Conservation (phyloP, 2,329 filamentous ascomycete species). For the Alternaria ethzedia region DNA sequence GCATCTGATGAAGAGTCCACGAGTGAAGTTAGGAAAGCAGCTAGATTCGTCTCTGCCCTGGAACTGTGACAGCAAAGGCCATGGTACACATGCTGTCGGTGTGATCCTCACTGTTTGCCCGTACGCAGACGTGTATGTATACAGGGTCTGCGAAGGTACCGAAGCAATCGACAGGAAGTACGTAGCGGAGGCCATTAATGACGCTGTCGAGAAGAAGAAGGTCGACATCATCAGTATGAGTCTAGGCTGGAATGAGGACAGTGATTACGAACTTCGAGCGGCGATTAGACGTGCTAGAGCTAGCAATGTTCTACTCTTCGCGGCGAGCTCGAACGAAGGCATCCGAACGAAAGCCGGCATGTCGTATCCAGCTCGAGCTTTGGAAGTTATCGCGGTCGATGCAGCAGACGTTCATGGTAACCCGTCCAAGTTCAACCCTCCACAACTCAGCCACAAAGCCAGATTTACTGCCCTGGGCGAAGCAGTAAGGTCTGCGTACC, state of each 20-base stretch:
- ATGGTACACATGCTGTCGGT: slow-evolving; percentile 17
- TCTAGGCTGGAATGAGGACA: slow-evolving; percentile 9
- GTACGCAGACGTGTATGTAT: slow-evolving; percentile 16
- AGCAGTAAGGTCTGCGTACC: neutral
- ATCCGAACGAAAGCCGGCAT: neutral
- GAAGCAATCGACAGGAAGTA: neutral
- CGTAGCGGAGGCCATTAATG: slow-evolving; percentile 12
- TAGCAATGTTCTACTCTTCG: slow-evolving; percentile 1
- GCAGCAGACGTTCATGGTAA: slow-evolving; percentile 4
- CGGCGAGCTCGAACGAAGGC: slow-evolving; percentile 15
- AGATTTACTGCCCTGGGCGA: neutral
- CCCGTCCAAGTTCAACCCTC: slow-evolving; percentile 8
- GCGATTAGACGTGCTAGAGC: neutral
- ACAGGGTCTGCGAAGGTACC: slow-evolving; percentile 7
- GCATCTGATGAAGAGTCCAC: neutral
- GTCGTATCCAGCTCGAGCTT: slow-evolving; percentile 14
- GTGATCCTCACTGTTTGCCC: slow-evolving; percentile 16
- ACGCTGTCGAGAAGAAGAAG: slow-evolving; percentile 15
- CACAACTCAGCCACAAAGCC: neutral
- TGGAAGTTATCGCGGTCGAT: slow-evolving; percentile 17
- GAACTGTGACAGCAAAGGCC: slow-evolving; percentile 3
- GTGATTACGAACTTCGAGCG: neutral
- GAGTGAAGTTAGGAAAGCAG: neutral
- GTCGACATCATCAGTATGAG: slow-evolving; percentile 22
- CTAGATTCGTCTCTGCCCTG: neutral